Base-by-base conservation (phyloP, 371 early-diverging fungal genomes). In the Circinella umbellata region DNA sequence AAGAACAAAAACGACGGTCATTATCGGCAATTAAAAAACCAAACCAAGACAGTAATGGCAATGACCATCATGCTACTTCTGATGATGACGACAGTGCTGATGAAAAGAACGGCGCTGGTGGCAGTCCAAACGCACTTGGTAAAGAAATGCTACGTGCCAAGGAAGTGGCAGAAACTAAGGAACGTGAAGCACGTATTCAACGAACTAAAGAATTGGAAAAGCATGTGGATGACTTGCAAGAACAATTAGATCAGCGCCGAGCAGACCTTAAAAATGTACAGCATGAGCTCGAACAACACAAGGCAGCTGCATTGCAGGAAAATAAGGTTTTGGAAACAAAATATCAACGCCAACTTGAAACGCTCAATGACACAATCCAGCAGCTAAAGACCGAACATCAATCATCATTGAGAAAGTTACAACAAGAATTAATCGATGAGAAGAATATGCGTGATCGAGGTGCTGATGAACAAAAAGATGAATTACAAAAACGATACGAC, bases 121-220 rank as follows among this genome's bases (percentile, higher is more conserved):
- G 51, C n/a, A 15, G 51, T 67, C 51, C 55, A 0, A 48, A 66
- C 10, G 75, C 69, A 39, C 68, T 80, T 8, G 72, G 71, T 64
- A 73, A 80, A 54, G 82, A 82, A 69, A 82, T 82, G 60, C 64
- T 71, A n/a, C 76, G 76, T 15, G 82, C 82, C 37, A 76, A 78
- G 57, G 79, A 76, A 51, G 76, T 73, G 7, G 68, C 69, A 8
- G 42, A 71, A 46, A 63, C 61, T 14, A 67, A 64, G 17, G 73
- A 76, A 20, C 70, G 64, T n/a, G 60, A 68, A 13, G 63, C 51
- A 10, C 69, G 67, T 48, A 15, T 66, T 14, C 39, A 66, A 9
- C 67, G 76, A 51, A 78, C 78, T 15, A 49, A 48, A 10, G 49
- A 59, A 3, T 55, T 81, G 20, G 69, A 76, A 62, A 46, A 61